A percentile compares a stretch with the other conserved stretches of the same genome.
phyloP scores from a whole-genome alignment of 352 stramenopile species.

The Globisporangium apiculatum region DNA sequence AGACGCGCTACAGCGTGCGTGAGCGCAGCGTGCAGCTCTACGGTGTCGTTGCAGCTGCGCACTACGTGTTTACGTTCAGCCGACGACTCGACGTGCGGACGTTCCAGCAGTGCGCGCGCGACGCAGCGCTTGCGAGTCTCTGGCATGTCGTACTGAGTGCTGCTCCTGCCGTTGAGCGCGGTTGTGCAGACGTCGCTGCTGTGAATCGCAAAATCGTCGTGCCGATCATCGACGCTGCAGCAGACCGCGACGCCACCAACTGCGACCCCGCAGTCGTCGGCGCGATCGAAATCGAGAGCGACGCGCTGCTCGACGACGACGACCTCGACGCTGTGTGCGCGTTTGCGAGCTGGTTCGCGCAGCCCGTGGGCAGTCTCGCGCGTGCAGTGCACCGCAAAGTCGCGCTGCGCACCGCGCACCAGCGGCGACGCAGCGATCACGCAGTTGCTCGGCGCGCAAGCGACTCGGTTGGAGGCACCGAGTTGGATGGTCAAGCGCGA shows the following conservation, averaged over 20 bases:
- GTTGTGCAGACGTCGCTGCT: no score
- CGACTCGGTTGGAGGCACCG: neutral
- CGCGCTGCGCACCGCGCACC: neutral
- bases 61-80: conserved; percentile 9
- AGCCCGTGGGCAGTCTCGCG: neutral
- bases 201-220: no score
- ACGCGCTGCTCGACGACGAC: neutral
- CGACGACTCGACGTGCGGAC: conserved; percentile 1
- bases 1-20: neutral
- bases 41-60: conserved; percentile 4
- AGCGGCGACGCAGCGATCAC: no score
- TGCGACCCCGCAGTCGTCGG: conserved; percentile 5
- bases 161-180: neutral
- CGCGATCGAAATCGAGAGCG: conserved; percentile 1
- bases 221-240: no score
- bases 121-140: neutral
- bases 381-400: conserved; percentile 5
- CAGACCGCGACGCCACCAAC: neutral
- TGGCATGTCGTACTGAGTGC: conserved; percentile 7
- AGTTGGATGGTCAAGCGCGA: neutral
- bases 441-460: no score
- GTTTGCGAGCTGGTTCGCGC: conserved; percentile 7
- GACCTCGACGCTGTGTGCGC: conserved; percentile 2
- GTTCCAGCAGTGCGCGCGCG: neutral
- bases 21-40: conserved; percentile 6